Evolutionary conservation across 345 rosid genomes (phyloP).

Genomic region (Euphorbia tirucalli): DNA sequence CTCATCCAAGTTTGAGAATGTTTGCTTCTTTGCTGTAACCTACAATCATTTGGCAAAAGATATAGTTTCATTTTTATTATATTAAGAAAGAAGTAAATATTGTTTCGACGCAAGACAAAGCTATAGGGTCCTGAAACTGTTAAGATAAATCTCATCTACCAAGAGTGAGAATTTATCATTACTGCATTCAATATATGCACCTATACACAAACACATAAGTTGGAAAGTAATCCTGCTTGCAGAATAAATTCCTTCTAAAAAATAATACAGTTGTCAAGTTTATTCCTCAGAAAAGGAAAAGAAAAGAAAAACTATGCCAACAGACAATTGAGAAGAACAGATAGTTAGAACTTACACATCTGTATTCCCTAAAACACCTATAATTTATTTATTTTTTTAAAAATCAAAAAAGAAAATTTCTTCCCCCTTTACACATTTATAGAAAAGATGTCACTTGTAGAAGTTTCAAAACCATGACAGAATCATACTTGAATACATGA

Average conservation of each 20-base stretch:
- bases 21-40: slow-evolving; percentile 78
- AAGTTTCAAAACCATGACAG: background rate
- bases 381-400: background rate
- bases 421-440: background rate
- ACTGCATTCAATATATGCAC: background rate
- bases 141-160: background rate
- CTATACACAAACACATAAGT: background rate
- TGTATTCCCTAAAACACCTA: background rate
- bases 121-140: background rate
- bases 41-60: slow-evolving; percentile 13
- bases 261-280: background rate
- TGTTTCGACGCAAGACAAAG: background rate
- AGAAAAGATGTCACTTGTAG: background rate
- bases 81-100: background rate
- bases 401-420: background rate
- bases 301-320: background rate
- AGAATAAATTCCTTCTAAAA: background rate
- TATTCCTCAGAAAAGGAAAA: background rate
- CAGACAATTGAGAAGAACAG: background rate
- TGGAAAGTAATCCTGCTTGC: background rate
- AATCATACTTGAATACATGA: background rate
- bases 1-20: slow-evolving; percentile 66
- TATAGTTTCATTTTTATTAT: background rate
- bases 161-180: background rate
- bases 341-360: background rate